Evolutionary conservation across 2,329 filamentous ascomycete species (phyloP).

Genomic region (Peltaster fructicola): DNA sequence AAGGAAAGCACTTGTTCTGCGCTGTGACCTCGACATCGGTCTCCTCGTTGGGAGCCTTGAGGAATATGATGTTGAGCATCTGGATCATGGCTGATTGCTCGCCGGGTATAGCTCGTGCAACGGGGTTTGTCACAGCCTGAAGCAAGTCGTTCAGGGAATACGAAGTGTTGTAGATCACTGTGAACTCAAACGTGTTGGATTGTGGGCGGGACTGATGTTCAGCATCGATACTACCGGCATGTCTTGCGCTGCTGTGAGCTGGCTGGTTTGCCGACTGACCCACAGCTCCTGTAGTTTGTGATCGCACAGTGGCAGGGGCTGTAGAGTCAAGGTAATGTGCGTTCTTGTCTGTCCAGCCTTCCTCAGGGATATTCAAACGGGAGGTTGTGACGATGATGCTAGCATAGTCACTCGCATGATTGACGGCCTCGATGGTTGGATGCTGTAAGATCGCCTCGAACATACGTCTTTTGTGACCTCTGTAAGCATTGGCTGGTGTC

Average conservation of each 20-base stretch:
- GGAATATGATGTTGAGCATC: slow-evolving; percentile 40
- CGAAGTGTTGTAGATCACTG: slow-evolving; percentile 17
- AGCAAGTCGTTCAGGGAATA: slow-evolving; percentile 26
- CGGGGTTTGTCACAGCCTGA: slow-evolving; percentile 24
- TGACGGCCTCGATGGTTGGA: slow-evolving; percentile 14
- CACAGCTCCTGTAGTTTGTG: not conserved
- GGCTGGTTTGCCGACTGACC: slow-evolving; percentile 1
- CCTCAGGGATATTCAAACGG: slow-evolving; percentile 1
- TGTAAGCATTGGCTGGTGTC: slow-evolving; percentile 17
- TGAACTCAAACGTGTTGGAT: slow-evolving; percentile 21
- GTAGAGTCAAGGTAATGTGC: too few species aligned
- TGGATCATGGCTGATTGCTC: slow-evolving; percentile 36
- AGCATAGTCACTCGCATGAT: slow-evolving; percentile 23
- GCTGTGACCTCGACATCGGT: slow-evolving; percentile 28
- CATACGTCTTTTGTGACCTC: slow-evolving; percentile 30
- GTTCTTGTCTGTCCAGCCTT: slow-evolving; percentile 12
- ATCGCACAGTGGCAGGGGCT: too few species aligned
- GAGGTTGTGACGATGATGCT: slow-evolving; percentile 19
- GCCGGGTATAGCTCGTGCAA: slow-evolving; percentile 20
- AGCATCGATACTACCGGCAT: slow-evolving; percentile 1
- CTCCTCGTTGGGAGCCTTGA: slow-evolving; percentile 28
- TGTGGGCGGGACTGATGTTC: too few species aligned
- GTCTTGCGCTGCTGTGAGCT: not conserved
- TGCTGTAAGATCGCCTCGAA: slow-evolving; percentile 27
- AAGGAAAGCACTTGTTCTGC: slow-evolving; percentile 35